A percentile compares a stretch with the other conserved stretches of the same genome.
Conservation (phyloP, 345 rosid species). For the Salix purpurea region DNA sequence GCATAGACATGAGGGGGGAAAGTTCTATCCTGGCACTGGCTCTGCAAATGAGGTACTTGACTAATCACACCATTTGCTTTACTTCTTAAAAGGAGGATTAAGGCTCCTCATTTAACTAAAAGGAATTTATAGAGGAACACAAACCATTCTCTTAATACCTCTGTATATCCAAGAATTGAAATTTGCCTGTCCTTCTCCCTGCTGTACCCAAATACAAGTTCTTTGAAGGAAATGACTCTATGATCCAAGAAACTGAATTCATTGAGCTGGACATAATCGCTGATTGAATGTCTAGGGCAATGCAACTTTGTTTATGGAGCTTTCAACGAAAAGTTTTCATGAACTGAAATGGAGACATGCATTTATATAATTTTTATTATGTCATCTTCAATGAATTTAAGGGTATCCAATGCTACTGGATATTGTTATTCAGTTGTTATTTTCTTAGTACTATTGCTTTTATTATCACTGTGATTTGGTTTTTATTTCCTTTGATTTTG, state of each 20-base stretch:
- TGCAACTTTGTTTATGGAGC: not conserved
- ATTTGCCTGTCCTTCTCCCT: not conserved
- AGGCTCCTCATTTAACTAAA: not conserved
- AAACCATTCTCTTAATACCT: too few species aligned
- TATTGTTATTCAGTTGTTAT: too few species aligned
- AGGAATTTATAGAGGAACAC: too few species aligned
- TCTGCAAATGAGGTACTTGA: conserved; percentile 70
- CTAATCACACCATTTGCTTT: not conserved
- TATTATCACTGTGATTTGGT: too few species aligned
- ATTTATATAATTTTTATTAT: not conserved
- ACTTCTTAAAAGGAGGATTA: not conserved
- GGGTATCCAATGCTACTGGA: not conserved
- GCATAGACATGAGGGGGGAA: conserved; percentile 92
- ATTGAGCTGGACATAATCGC: not conserved
- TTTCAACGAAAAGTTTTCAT: too few species aligned
- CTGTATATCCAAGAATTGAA: not conserved
- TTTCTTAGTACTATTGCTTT: too few species aligned
- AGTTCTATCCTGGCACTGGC: conserved; percentile 91
- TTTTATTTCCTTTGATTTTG: too few species aligned
- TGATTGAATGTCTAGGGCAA: not conserved
- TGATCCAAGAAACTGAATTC: not conserved
- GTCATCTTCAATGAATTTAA: not conserved
- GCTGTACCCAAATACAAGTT: not conserved
- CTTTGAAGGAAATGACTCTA: not conserved
- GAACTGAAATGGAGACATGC: not conserved